Evolutionary conservation across 2,329 filamentous ascomycete species (phyloP).

Genomic region (Trichoderma sp.): DNA sequence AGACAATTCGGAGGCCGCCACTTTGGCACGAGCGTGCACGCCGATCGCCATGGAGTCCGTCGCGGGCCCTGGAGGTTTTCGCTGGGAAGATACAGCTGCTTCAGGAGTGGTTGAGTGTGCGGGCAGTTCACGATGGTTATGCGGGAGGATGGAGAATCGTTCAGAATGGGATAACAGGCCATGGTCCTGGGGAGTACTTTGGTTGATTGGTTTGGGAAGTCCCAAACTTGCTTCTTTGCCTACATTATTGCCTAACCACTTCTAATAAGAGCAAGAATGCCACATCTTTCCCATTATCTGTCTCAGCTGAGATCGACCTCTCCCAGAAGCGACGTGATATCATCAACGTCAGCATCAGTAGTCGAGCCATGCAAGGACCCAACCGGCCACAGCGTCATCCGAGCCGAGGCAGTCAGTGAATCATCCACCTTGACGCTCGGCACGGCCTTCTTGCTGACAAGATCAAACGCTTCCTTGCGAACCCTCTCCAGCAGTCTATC

Average conservation of each 20-base stretch:
- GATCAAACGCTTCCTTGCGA: neutral
- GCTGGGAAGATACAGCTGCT: conserved; percentile 55
- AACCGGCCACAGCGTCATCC: neutral
- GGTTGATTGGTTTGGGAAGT: neutral
- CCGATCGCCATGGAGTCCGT: conserved; percentile 50
- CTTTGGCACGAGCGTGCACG: conserved; percentile 54
- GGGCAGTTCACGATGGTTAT: neutral
- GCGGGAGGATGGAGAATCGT: too few relatives aligned
- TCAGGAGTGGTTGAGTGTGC: conserved; percentile 39
- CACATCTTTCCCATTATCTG: too few relatives aligned
- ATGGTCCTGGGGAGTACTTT: neutral
- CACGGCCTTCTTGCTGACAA: neutral
- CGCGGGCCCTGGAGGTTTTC: conserved; percentile 56
- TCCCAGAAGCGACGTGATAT: neutral
- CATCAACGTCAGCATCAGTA: neutral
- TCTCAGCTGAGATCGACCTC: neutral
- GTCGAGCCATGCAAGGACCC: neutral
- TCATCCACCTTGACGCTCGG: neutral
- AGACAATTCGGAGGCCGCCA: conserved; percentile 52
- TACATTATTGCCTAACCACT: neutral
- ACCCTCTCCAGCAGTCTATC: neutral
- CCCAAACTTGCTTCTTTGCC: neutral
- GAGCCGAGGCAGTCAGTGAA: neutral
- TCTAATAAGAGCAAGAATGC: neutral
- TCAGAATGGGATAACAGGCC: too few relatives aligned